phyloP scores from a whole-genome alignment of 2,329 filamentous ascomycete species.

The Orbilia quercus region DNA sequence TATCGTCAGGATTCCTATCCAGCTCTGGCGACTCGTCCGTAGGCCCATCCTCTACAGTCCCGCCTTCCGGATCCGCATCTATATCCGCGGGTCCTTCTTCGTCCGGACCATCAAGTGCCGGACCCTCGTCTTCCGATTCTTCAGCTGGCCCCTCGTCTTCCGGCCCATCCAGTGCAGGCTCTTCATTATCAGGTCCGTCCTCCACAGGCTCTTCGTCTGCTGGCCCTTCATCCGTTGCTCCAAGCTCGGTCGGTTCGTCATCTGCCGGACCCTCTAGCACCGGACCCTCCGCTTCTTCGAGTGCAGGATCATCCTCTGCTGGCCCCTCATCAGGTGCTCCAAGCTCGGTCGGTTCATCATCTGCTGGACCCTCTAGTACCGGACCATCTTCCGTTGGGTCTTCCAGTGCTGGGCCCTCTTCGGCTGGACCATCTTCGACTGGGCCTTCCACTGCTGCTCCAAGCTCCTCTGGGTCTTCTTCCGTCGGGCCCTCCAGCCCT shows the following conservation, averaged over 20 bases:
- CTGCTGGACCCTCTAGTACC: constrained; percentile 7
- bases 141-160: constrained; percentile 3
- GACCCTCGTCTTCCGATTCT: neutral
- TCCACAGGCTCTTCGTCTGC: constrained; percentile 4
- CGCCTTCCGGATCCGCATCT: constrained; percentile 2
- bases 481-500: neutral
- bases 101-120: neutral
- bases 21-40: constrained; percentile 1
- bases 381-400: constrained; percentile 11
- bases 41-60: neutral
- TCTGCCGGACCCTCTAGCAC: constrained; percentile 8
- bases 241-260: too few species aligned
- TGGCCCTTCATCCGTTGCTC: neutral
- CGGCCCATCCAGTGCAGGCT: neutral
- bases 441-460: constrained; percentile 6
- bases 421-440: constrained; percentile 6
- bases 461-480: neutral
- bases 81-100: neutral
- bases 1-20: neutral
- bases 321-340: constrained; percentile 2
- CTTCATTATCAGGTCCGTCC: constrained; percentile 5
- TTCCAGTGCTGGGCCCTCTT: neutral
- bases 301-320: neutral
- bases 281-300: neutral
- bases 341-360: constrained; percentile 6